A percentile compares a stretch with the other conserved stretches of the same genome.
Evolutionary conservation across 345 rosid genomes (phyloP).

Genomic region (Moricandia arvensis): DNA sequence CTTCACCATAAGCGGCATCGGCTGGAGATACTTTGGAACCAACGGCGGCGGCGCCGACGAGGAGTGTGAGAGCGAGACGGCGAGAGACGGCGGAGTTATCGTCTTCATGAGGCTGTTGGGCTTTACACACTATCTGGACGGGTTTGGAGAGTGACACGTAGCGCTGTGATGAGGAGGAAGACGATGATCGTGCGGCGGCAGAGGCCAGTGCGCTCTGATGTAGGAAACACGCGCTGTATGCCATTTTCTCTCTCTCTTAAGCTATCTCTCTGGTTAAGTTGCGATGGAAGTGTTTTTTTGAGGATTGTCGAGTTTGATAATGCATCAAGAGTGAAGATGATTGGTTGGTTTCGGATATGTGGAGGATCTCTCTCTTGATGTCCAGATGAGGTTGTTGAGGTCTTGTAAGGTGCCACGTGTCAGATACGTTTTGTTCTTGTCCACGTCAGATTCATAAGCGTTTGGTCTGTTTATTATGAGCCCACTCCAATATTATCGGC

Average conservation of each 20-base stretch:
- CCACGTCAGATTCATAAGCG: slow-evolving; percentile 18
- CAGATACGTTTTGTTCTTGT: slow-evolving; percentile 10
- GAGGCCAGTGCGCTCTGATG: neutral
- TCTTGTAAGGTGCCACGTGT: slow-evolving; percentile 48
- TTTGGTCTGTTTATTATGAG: too few relatives aligned
- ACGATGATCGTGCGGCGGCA: neutral
- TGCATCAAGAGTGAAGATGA: slow-evolving; percentile 44
- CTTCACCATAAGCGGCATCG: neutral
- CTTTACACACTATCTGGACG: neutral
- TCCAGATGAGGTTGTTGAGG: slow-evolving; percentile 64
- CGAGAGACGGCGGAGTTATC: neutral
- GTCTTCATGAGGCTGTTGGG: neutral
- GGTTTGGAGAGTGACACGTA: neutral
- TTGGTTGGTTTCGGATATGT: slow-evolving; percentile 55
- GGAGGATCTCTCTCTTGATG: slow-evolving; percentile 49
- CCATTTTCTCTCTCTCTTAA: neutral
- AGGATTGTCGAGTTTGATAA: slow-evolving; percentile 16
- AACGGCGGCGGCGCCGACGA: neutral
- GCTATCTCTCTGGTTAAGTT: neutral
- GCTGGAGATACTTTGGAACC: neutral
- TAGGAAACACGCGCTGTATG: neutral
- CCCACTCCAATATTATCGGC: too few relatives aligned
- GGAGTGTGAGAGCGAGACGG: neutral
- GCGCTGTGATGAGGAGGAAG: neutral
- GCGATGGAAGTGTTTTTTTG: neutral